Conservation (phyloP, 73 alveolate species). For the Uronychia setigera region DNA sequence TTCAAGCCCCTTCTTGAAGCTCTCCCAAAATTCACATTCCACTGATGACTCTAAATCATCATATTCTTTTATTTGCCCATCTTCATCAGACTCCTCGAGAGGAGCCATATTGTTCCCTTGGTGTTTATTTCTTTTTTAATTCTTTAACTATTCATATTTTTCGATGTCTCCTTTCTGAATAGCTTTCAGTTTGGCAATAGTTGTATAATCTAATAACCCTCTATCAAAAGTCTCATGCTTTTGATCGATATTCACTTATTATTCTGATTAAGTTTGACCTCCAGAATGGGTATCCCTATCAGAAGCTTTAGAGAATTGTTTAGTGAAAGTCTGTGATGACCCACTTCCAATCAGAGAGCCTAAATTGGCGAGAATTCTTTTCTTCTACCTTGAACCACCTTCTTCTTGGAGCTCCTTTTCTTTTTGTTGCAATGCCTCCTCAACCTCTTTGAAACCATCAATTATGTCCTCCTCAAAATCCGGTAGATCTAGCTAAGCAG, state of each 20-base stretch:
- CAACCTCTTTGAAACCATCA: too few species aligned
- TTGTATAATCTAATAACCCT: neutral
- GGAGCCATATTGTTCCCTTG: neutral
- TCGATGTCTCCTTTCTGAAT: neutral
- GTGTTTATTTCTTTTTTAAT: too few species aligned
- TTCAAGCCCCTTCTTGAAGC: neutral
- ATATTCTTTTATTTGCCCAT: neutral
- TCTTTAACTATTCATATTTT: neutral
- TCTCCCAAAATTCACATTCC: neutral
- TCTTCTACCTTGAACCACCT: neutral
- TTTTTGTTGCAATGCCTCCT: neutral
- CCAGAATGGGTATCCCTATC: too few species aligned
- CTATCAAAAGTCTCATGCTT: neutral
- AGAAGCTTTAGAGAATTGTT: neutral
- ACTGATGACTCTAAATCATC: neutral
- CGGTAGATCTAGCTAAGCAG: neutral
- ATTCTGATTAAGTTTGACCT: too few species aligned
- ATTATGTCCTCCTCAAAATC: neutral
- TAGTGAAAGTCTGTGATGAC: neutral
- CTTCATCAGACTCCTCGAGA: neutral
- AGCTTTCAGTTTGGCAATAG: neutral
- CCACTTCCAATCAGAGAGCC: neutral
- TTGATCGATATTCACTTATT: too few species aligned
- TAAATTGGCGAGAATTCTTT: neutral
- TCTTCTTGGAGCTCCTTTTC: neutral